phyloP scores from a whole-genome alignment of 2,329 filamentous ascomycete species.

The Dryadomyces quercus-mongolicae region DNA sequence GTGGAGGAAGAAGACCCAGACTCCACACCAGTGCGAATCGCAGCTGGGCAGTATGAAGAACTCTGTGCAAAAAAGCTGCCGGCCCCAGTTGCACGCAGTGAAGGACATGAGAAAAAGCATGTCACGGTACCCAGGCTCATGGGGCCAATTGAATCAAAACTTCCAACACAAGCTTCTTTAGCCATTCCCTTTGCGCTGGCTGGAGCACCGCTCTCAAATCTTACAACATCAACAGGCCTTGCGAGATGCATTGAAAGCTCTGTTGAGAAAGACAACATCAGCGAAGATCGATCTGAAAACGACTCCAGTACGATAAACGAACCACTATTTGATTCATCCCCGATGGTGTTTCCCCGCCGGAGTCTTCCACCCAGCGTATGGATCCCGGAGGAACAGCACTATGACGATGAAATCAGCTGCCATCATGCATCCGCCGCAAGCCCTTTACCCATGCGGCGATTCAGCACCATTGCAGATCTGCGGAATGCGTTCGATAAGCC shows the following conservation, averaged over 20 bases:
- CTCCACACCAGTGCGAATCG: not conserved
- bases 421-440: no score
- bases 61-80: not conserved
- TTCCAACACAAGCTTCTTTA: not conserved
- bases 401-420: not conserved
- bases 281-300: not conserved
- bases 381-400: not conserved
- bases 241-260: not conserved
- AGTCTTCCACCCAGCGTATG: not conserved
- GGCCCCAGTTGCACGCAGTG: not conserved
- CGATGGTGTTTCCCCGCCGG: slow-evolving; percentile 1
- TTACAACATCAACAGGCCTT: not conserved
- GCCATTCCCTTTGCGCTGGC: not conserved
- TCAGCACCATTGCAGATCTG: slow-evolving; percentile 18
- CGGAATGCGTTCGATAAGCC: slow-evolving; percentile 17
- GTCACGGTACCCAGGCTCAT: slow-evolving; percentile 3
- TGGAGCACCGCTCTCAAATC: not conserved
- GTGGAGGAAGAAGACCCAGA: not conserved
- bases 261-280: not conserved
- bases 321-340: not conserved
- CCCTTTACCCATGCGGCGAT: not conserved
- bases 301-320: not conserved
- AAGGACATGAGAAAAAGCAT: not conserved
- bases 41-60: not conserved
- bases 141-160: slow-evolving; percentile 7